Evolutionary conservation across 129 eudicot genomes (phyloP), one percentile per base, ranked within the genome.

Genomic region (Helianthus tuberosus): DNA sequence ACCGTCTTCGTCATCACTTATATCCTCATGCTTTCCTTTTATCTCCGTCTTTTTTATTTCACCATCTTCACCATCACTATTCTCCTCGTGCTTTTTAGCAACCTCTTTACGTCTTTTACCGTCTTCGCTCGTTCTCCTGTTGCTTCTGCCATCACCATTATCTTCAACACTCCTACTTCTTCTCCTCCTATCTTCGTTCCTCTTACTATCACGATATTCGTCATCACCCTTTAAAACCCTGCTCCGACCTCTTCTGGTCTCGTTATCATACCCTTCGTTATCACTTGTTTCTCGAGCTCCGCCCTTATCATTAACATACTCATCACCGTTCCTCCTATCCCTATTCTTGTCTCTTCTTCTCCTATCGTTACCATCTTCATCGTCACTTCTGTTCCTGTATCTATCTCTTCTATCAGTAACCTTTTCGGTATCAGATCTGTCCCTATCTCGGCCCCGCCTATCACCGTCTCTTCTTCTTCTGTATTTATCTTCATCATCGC

Each of bases 1-100:
- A 38, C 78, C 79, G 27, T 64, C 79, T 57, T 84, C 81, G 11
- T 73, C 77, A 61, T 80, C 73, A 73, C 73, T 65, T 15, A 16
- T 14, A 9, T 66, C 71, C 1, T 61, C 76, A 12, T 70, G 14
- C 32, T 57, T 57, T 2, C 32, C 29, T 20, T 25, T 25, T 8
- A 14, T 55, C 9, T 58, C 72, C 16, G 51, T 23, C 35, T 57
- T 76, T 54, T 39, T 74, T 9, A 35, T 66, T 48, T 77, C 68
- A 11, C 32, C 58, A 46, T 75, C 81, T 39, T 77, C 54, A 3
- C 36, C 27, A 4, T 60, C 76, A 44, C 53, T 66, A 47, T 50
- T 68, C 17, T 44, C 64, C 8, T 32, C 32, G 23, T 74, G 32
- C 12, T 63, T 53, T 49, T 61, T 38, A 54, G 73, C 86, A 51